Base-by-base conservation (phyloP, 1,139 yeast genomes). In the Debaryomyces nepalensis region DNA sequence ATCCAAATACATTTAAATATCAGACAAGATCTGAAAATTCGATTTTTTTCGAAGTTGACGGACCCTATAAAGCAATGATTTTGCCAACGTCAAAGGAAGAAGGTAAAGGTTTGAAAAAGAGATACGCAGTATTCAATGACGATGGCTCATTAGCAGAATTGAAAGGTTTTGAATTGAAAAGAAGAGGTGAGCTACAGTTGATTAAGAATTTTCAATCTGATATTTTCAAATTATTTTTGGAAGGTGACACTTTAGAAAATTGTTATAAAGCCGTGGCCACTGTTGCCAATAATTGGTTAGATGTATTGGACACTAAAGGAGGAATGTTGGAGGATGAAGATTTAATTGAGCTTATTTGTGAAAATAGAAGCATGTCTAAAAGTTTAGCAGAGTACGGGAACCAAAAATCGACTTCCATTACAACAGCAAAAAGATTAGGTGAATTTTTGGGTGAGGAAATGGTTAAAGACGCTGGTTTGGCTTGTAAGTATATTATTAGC, bases 31-130 rank as follows among this genome's bases (percentile, higher is more conserved):
- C 95, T 15, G 99, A 95, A 57, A 95, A 95, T 62, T 87, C 97
- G 15, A 95, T 95, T 62, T 93, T 93, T 65, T 95, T 95, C 55
- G 99, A 95, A 63, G 97, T 95, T 19, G 99, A 95, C 70, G 99
- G 99, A 9, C 99, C 99, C 0, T 95, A 95, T 63, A 87, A 83
- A 55, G 99, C 99, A 0, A 95, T 95, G 99, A 80, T 95, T 46
- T 74, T 95, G 44, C 99, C 99, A 7, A 90, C 99, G 0, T 93
- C 99, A 0, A 89, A 89, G 53, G 99, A 95, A 62, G 99, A 93
- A 70, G 98, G 97, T 38, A 91, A 91, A 64, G 97, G 97, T 53
- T 75, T 95, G 59, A 95, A 95, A 61, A 95, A 95, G 57, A 79
- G 99, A 55, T 95, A 95, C 57, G 99, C 99, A 1, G 99, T 95